These are phyloP conservation scores for Chlorella vulgaris DNA, from an alignment of 139 green algal genomes.

Conservation along the genomic window DNA sequence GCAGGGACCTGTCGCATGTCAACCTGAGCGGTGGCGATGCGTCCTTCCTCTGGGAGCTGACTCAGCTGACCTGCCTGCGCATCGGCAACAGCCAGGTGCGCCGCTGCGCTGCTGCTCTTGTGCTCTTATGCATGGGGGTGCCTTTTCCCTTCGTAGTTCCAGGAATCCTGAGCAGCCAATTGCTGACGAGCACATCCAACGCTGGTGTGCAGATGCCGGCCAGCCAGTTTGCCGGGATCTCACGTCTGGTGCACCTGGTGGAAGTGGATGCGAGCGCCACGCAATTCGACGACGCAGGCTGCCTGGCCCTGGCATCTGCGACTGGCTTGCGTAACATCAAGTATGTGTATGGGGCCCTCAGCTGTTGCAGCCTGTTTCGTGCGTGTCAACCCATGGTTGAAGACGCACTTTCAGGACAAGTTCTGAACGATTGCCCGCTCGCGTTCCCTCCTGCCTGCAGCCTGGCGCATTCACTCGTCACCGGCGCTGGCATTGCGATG, in stretches of 20 bases:
- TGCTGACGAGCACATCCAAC: no score
- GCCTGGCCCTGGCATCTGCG: neutral
- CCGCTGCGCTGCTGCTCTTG: neutral
- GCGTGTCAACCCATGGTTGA: neutral
- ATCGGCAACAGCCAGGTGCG: slow-evolving; percentile 1
- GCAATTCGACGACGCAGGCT: slow-evolving; percentile 14
- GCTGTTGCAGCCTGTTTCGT: no score
- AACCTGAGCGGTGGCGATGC: neutral
- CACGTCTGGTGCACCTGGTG: neutral
- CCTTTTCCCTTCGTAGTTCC: no score
- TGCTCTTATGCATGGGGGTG: no score
- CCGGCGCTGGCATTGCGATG: neutral
- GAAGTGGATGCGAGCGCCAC: slow-evolving; percentile 10
- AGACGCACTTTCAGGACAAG: neutral
- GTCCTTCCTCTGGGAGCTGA: slow-evolving; percentile 3
- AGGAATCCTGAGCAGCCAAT: no score
- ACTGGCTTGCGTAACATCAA: neutral
- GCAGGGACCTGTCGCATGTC: neutral
- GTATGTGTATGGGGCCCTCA: no score
- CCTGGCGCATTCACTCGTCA: neutral
- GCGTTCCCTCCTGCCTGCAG: neutral
- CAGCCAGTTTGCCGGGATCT: neutral
- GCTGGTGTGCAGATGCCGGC: slow-evolving; percentile 1
- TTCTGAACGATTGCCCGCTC: neutral
- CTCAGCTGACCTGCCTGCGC: neutral